phyloP scores from a whole-genome alignment of 148 eudicot species.

The Camellia granthamiana region DNA sequence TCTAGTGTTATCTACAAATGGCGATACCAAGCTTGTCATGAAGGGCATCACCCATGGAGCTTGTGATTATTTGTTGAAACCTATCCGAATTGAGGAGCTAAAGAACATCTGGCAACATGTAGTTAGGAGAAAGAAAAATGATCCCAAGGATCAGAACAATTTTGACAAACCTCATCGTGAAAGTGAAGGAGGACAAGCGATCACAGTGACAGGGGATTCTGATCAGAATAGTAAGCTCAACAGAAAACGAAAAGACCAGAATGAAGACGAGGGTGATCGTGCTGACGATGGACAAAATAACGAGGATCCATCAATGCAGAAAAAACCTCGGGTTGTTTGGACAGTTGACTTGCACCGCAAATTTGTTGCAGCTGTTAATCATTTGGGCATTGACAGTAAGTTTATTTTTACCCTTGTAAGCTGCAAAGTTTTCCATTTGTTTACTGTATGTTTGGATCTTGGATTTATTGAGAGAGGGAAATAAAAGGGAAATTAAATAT shows the following conservation, averaged over 20 bases:
- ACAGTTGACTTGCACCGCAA: slow-evolving; percentile 68
- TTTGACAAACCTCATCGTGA: slow-evolving; percentile 31
- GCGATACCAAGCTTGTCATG: slow-evolving; percentile 62
- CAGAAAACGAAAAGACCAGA: slow-evolving; percentile 58
- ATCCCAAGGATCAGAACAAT: slow-evolving; percentile 33
- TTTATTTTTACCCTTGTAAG: slow-evolving; percentile 2
- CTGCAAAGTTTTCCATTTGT: not conserved
- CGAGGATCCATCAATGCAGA: slow-evolving; percentile 53
- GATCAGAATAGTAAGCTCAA: slow-evolving; percentile 37
- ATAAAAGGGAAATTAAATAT: not conserved
- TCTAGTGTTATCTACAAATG: slow-evolving; percentile 63
- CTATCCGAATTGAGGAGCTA: slow-evolving; percentile 59
- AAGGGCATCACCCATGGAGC: slow-evolving; percentile 71
- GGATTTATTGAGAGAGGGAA: not conserved
- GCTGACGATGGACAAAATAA: slow-evolving; percentile 44
- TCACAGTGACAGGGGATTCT: slow-evolving; percentile 28
- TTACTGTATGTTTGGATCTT: not conserved
- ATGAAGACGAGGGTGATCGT: slow-evolving; percentile 36
- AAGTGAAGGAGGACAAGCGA: slow-evolving; percentile 32
- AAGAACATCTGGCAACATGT: slow-evolving; percentile 76
- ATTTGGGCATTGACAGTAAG: slow-evolving; percentile 64
- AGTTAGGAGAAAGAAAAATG: slow-evolving; percentile 43
- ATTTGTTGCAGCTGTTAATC: slow-evolving; percentile 73
- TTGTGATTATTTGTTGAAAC: slow-evolving; percentile 68
- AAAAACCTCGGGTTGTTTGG: slow-evolving; percentile 79